A percentile compares a stretch with the other conserved stretches of the same genome.
Conservation (phyloP, 2,329 filamentous ascomycete species). For the Cladosporium cucumerinum region DNA sequence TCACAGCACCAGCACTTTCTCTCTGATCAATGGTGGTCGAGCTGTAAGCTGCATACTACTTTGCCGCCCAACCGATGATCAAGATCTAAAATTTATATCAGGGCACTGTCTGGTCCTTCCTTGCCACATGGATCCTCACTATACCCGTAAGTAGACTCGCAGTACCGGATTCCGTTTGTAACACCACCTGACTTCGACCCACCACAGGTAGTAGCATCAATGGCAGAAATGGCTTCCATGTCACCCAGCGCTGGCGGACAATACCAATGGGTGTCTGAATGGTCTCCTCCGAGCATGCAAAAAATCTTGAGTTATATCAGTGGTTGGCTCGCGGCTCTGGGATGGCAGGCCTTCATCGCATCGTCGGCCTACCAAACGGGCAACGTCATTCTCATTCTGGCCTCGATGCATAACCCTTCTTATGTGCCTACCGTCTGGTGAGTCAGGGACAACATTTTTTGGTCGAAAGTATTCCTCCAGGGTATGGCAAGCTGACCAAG, state of each 20-base stretch:
- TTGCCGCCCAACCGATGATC: not conserved
- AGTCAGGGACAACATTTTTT: not conserved
- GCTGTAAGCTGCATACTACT: conserved; percentile 15
- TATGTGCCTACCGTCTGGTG: conserved; percentile 26
- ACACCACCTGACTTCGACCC: not conserved
- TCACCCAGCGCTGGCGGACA: conserved; percentile 24
- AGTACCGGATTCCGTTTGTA: not conserved
- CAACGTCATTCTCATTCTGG: conserved; percentile 33
- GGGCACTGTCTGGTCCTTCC: conserved; percentile 31
- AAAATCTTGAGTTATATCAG: conserved; percentile 43
- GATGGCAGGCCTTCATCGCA: conserved; percentile 38
- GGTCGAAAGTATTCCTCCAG: not conserved
- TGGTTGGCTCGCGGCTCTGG: conserved; percentile 39
- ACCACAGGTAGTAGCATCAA: conserved; percentile 24
- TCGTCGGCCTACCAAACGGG: conserved; percentile 25
- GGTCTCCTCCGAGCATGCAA: conserved; percentile 39
- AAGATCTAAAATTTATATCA: not conserved
- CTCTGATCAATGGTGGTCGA: conserved; percentile 33
- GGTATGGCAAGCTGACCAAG: not conserved
- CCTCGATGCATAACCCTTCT: conserved; percentile 38
- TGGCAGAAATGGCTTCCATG: conserved; percentile 34
- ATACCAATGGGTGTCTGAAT: conserved; percentile 36
- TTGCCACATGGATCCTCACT: conserved; percentile 31
- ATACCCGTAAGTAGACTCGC: conserved; percentile 15
- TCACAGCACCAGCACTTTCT: conserved; percentile 8